A percentile compares a stretch with the other conserved stretches of the same genome.
Conservation (phyloP, 768 basidiomycete genomes). For the Kwoniella europaea region DNA sequence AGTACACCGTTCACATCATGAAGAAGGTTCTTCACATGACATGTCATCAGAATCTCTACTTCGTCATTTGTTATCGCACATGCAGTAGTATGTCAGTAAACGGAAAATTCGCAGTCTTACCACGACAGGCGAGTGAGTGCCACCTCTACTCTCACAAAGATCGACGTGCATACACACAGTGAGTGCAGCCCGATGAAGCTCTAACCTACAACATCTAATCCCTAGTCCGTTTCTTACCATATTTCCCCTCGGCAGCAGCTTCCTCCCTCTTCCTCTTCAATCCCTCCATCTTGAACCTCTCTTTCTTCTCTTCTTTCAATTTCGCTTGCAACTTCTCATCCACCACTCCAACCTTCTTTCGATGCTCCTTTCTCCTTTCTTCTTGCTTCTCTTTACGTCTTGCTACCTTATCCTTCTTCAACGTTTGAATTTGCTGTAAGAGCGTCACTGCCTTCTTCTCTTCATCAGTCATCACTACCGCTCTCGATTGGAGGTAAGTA, state of each 20-base stretch:
- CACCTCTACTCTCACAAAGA: no score
- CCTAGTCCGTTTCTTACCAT: slow-evolving; percentile 24
- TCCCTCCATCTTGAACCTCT: slow-evolving; percentile 51
- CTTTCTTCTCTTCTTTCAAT: slow-evolving; percentile 55
- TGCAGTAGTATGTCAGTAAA: no score
- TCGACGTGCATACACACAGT: neutral
- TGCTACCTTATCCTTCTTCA: slow-evolving; percentile 83
- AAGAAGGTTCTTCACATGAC: no score
- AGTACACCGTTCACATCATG: no score
- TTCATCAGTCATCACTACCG: slow-evolving; percentile 92
- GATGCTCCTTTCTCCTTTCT: slow-evolving; percentile 71
- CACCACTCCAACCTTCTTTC: slow-evolving; percentile 73
- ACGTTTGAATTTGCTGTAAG: slow-evolving; percentile 88
- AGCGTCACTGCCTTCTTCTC: slow-evolving; percentile 90
- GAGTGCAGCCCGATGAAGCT: neutral
- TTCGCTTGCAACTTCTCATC: slow-evolving; percentile 54
- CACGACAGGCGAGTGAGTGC: no score
- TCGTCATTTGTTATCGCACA: no score
- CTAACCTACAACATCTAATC: neutral
- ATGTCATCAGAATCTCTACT: no score
- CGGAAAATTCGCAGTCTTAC: no score
- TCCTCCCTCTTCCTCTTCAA: slow-evolving; percentile 54
- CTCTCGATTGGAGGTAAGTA: slow-evolving; percentile 93
- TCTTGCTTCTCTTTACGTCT: slow-evolving; percentile 83
- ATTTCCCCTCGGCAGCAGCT: slow-evolving; percentile 36